A percentile compares a stretch with the other conserved stretches of the same genome.
Conservation (phyloP, 371 early-diverging fungal species). For the Circinella umbellata region DNA sequence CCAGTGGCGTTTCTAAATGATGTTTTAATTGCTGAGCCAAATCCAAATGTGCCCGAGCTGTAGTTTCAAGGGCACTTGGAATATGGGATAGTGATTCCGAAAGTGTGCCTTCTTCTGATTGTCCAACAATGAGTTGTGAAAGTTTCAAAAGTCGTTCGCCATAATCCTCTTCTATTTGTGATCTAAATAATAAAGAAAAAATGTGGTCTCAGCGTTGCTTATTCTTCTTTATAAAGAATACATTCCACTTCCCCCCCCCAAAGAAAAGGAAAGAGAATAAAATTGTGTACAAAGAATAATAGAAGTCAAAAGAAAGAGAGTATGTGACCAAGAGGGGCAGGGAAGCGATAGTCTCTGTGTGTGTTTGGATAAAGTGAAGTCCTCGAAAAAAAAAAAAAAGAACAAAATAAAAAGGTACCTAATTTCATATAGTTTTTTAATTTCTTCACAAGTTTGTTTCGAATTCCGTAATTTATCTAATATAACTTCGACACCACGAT, state of each 20-base stretch:
- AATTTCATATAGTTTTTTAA: slow-evolving; percentile 29
- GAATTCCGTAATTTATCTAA: slow-evolving; percentile 21
- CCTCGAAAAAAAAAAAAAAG: neutral
- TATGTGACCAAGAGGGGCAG: neutral
- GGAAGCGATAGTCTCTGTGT: neutral
- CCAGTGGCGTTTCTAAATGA: slow-evolving; percentile 27
- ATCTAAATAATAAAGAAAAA: slow-evolving; percentile 7
- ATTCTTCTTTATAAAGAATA: no score
- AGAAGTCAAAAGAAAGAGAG: neutral
- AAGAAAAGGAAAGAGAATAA: neutral
- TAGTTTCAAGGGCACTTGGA: slow-evolving; percentile 33
- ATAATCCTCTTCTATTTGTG: slow-evolving; percentile 36
- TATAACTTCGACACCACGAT: slow-evolving; percentile 28
- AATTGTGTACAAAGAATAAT: neutral
- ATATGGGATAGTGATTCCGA: slow-evolving; percentile 30
- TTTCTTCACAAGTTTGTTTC: slow-evolving; percentile 33
- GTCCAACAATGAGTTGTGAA: slow-evolving; percentile 28
- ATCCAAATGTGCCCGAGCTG: slow-evolving; percentile 34
- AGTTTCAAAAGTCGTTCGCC: slow-evolving; percentile 31
- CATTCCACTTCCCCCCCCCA: no score
- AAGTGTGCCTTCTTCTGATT: slow-evolving; percentile 31
- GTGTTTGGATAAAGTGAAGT: no score
- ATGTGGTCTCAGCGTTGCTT: neutral
- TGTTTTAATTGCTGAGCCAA: slow-evolving; percentile 33
- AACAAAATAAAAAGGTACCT: slow-evolving; percentile 15